A percentile compares a stretch with the other conserved stretches of the same genome.
phyloP scores from a whole-genome alignment of 441 rosid species.

The Jatropha podagrica region DNA sequence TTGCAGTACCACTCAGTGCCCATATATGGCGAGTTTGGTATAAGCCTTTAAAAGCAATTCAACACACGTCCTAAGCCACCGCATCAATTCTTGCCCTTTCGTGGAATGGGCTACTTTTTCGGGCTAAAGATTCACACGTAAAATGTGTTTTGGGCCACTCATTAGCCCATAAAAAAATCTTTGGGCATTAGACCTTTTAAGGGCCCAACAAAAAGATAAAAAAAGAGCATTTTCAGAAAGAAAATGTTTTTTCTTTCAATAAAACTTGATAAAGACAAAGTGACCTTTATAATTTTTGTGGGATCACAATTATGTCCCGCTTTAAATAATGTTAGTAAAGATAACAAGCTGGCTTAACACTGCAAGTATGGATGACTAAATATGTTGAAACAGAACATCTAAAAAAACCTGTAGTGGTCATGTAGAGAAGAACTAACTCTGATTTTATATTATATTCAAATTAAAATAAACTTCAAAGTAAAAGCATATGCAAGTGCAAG shows the following conservation, averaged over 20 bases:
- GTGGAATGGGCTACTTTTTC: neutral
- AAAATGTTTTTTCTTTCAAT: too few species aligned
- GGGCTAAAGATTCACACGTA: neutral
- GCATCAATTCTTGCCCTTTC: too few species aligned
- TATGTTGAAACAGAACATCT: neutral
- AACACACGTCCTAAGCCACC: neutral
- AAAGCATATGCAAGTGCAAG: neutral
- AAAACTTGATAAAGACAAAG: too few species aligned
- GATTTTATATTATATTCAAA: neutral
- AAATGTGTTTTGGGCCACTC: too few species aligned
- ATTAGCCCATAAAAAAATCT: too few species aligned
- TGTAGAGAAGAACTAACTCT: neutral
- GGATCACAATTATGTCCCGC: neutral
- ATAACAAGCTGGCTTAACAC: too few species aligned
- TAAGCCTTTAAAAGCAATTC: too few species aligned
- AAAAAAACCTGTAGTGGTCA: neutral
- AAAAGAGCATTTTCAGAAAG: too few species aligned
- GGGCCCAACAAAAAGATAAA: neutral
- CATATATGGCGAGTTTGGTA: neutral
- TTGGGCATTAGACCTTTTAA: too few species aligned
- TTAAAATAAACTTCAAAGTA: neutral
- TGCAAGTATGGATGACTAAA: neutral
- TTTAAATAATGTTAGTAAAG: too few species aligned
- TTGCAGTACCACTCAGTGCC: neutral
- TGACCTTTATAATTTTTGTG: too few species aligned